Evolutionary conservation across 495 filamentous ascomycete genomes (phyloP), one percentile per base, ranked within the genome.

Genomic region (Extremus antarcticus): DNA sequence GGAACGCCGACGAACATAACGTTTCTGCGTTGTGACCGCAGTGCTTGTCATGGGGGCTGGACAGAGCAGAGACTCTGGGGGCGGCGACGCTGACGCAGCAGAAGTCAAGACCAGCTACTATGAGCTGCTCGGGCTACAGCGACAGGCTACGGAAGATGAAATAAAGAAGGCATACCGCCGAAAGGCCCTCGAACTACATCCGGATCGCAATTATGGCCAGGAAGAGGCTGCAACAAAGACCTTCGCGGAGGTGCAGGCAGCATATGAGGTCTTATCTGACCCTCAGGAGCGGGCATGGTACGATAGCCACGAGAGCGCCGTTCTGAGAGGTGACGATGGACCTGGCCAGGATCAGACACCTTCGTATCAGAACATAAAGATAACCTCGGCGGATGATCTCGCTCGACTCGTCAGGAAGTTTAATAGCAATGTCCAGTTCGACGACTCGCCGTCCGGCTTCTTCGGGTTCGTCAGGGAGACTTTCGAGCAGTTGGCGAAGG

Each of bases 271-370:
- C 20, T 82, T 99, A 1, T 94, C 90, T 16, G 94, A 99, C 67
- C 82, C 88, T 8, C 90, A 97, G 66, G 92, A 99, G 67, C 82
- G 94, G 46, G 84, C 90, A 9, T 97, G 92, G 92, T 99, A 99
- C 68, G 91, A 99, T 64, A 86, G 88, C 21, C 92, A 99, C 63
- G 84, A 88, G 50, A 84, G 89, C 58, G 83, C 82, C 15, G 89
- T 97, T 47, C 72, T 96, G 49, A 76, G 80, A 1, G 82, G 79
- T 15, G 75, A 79, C 50, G 74, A 81, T 45, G 66, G 65, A 22
- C 57, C 32, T 57, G 68, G 66, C 16, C 68, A 70, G 29, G 70
- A 62, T 15, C 69, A 66, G 17, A 69, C 58, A 9, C 70, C 75
- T 13, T 53, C 48, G 41, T 86, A 79, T 60, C 81, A 81, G 24